phyloP scores from a whole-genome alignment of 2,329 filamentous ascomycete species.

The Penicillium sp. region DNA sequence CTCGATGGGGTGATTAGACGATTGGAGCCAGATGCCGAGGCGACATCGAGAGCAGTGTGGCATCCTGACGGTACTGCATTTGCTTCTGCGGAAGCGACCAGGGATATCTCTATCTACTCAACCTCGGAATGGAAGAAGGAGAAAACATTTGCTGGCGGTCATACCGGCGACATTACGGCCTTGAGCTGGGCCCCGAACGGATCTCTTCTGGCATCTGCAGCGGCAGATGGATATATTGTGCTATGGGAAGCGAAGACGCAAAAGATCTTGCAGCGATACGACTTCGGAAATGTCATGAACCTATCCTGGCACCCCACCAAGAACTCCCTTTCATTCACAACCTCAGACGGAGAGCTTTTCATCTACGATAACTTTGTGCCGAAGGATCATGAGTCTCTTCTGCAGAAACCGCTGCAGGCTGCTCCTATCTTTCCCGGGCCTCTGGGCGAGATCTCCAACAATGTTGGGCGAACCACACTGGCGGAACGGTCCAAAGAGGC shows the following conservation, averaged over 20 bases:
- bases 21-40: slow-evolving; percentile 72
- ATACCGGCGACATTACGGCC: slow-evolving; percentile 80
- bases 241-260: slow-evolving; percentile 92
- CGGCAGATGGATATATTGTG: slow-evolving; percentile 48
- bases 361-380: slow-evolving; percentile 67
- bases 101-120: slow-evolving; percentile 84
- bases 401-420: slow-evolving; percentile 61
- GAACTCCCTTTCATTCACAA: slow-evolving; percentile 89
- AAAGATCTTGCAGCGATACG: slow-evolving; percentile 70
- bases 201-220: slow-evolving; percentile 69
- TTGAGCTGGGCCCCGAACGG: slow-evolving; percentile 94
- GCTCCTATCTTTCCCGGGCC: slow-evolving; percentile 86
- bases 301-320: slow-evolving; percentile 87
- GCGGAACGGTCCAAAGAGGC: slow-evolving; percentile 56
- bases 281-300: slow-evolving; percentile 80
- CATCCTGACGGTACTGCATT: slow-evolving; percentile 94
- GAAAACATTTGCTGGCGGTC: slow-evolving; percentile 71
- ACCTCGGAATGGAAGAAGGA: slow-evolving; percentile 86
- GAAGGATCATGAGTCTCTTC: slow-evolving; percentile 46
- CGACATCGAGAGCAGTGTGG: slow-evolving; percentile 75
- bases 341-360: slow-evolving; percentile 86
- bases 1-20: slow-evolving; percentile 81
- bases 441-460: slow-evolving; percentile 65
- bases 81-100: slow-evolving; percentile 75
- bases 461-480: slow-evolving; percentile 56